Evolutionary conservation across 495 filamentous ascomycete species (phyloP).

Genomic region (Penicillium simplicissimum): DNA sequence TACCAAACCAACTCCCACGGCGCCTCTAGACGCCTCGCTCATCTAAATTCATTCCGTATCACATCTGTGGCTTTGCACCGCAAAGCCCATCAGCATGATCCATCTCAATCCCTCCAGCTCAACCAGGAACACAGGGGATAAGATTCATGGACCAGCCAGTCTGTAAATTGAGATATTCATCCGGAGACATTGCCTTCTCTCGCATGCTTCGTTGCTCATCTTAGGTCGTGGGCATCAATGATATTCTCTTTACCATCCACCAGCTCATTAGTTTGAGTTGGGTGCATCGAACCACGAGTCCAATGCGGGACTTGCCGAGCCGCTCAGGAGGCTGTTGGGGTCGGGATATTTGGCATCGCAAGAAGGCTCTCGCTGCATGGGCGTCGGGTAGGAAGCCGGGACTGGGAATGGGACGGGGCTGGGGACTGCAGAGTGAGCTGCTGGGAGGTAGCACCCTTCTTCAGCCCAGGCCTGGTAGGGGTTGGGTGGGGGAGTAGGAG

Average conservation of each 20-base stretch:
- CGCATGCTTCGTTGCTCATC: neutral
- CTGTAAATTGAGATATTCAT: constrained; percentile 1
- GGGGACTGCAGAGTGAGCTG: constrained; percentile 1
- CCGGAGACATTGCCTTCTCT: constrained; percentile 2
- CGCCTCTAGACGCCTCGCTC: constrained; percentile 8
- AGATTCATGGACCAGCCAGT: constrained; percentile 13
- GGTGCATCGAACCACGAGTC: constrained; percentile 11
- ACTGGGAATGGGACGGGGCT: constrained; percentile 12
- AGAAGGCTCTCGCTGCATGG: constrained; percentile 17
- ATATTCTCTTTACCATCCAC: neutral
- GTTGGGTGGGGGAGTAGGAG: constrained; percentile 2
- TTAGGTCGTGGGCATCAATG: constrained; percentile 6
- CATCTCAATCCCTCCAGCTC: constrained; percentile 2
- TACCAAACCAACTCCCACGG: neutral
- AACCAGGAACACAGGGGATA: constrained; percentile 4
- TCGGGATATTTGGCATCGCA: constrained; percentile 14
- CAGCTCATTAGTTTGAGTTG: neutral
- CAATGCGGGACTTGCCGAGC: constrained; percentile 1
- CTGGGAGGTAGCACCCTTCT: constrained; percentile 5
- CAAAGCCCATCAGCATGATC: constrained; percentile 17
- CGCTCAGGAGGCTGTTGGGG: neutral
- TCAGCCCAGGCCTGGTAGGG: constrained; percentile 15
- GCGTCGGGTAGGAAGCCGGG: neutral
- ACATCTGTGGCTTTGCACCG: constrained; percentile 9
- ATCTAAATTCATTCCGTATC: constrained; percentile 1